A percentile compares a stretch with the other conserved stretches of the same genome.
Evolutionary conservation across 805 yeast species (phyloP).

Genomic region (Scheffersomyces amazonensis): DNA sequence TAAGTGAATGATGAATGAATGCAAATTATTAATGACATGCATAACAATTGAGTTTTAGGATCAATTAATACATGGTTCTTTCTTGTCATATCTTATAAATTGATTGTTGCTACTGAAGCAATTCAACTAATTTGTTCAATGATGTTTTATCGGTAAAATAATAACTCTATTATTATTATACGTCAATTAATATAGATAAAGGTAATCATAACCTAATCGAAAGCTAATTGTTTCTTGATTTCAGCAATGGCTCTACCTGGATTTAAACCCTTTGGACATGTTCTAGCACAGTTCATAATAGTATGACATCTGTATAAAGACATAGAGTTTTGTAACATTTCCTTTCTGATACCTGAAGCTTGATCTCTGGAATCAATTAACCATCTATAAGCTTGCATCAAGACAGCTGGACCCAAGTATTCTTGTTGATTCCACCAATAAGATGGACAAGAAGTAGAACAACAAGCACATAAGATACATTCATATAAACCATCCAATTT

Average conservation of each 20-base stretch:
- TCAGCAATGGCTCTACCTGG: slow-evolving; percentile 98
- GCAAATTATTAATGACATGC: too few species aligned
- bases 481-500: slow-evolving; percentile 96
- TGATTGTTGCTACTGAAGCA: too few species aligned
- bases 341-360: slow-evolving; percentile 77
- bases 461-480: slow-evolving; percentile 97
- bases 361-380: slow-evolving; percentile 95
- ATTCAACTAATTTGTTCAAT: too few species aligned
- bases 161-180: neutral
- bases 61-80: too few species aligned
- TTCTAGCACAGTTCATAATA: slow-evolving; percentile 96
- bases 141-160: too few species aligned
- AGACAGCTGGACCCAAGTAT: slow-evolving; percentile 97
- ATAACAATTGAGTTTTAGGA: too few species aligned
- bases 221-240: slow-evolving; percentile 90
- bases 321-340: slow-evolving; percentile 94
- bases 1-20: too few species aligned
- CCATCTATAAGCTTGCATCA: slow-evolving; percentile 99
- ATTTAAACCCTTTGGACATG: slow-evolving; percentile 98
- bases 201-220: slow-evolving; percentile 47
- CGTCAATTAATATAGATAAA: neutral
- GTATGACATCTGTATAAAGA: slow-evolving; percentile 98
- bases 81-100: too few species aligned
- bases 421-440: slow-evolving; percentile 99
- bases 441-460: slow-evolving; percentile 98